Percentiles rank a stretch among this genome's conserved stretches.
Evolutionary conservation across 352 stramenopile genomes (phyloP).

Genomic region (Saprolegnia diclina): DNA sequence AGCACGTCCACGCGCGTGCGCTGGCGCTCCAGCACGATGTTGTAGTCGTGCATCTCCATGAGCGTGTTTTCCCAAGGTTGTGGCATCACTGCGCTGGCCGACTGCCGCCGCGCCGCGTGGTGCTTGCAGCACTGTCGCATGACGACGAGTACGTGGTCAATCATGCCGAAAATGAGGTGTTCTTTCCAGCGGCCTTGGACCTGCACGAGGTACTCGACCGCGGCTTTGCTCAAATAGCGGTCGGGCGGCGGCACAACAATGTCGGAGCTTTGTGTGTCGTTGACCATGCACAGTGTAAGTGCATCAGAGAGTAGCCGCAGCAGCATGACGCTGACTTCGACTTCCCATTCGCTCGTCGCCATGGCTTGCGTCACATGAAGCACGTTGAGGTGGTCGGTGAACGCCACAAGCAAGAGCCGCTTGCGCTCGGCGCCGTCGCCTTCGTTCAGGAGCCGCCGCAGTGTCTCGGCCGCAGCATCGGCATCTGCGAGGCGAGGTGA

Average conservation of each 20-base stretch:
- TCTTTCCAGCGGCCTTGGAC: not conserved
- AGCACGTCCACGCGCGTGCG: not conserved
- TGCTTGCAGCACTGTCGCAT: not conserved
- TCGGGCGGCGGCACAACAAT: not conserved
- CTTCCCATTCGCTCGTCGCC: not conserved
- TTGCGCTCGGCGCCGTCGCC: not conserved
- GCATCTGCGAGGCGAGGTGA: not conserved
- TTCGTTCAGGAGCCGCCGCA: not conserved
- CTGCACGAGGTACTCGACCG: not conserved
- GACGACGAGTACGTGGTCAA: constrained; percentile 9
- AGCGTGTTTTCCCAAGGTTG: not conserved
- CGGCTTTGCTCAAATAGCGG: not conserved
- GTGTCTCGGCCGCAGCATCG: not conserved
- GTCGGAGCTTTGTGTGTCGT: not conserved
- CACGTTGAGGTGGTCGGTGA: constrained; percentile 16
- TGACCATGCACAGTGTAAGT: not conserved
- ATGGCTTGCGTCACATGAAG: not conserved
- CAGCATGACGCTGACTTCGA: not conserved
- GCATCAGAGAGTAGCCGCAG: constrained; percentile 1
- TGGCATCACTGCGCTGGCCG: not conserved
- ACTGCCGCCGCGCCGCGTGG: not conserved
- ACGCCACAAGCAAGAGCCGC: not conserved
- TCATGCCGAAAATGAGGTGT: not conserved
- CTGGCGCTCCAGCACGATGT: not conserved
- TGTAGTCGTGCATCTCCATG: not conserved